Percentiles rank a stretch among this genome's conserved stretches.
These are phyloP conservation scores for Rhinocladiella similis DNA, from an alignment of 2,329 filamentous ascomycete species.

Conservation along the genomic window DNA sequence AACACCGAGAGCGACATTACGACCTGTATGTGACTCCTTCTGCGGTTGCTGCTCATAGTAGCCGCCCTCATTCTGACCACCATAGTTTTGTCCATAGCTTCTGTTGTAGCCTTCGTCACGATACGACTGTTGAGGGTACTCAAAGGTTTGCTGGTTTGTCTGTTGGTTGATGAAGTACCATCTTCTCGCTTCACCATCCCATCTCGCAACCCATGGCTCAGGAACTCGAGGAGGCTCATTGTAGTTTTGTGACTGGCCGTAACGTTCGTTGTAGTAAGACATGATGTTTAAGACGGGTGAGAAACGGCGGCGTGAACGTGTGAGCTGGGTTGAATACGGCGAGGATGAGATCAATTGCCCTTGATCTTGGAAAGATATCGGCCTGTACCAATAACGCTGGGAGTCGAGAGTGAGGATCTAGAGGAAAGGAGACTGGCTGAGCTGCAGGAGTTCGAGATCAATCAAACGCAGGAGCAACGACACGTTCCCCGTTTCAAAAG, in stretches of 20 bases:
- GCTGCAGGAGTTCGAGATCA: no score
- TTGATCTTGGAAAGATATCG: not conserved
- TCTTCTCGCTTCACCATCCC: slow-evolving; percentile 42
- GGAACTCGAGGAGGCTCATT: slow-evolving; percentile 32
- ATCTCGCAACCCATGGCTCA: slow-evolving; percentile 47
- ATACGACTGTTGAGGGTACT: slow-evolving; percentile 35
- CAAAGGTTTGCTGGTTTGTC: slow-evolving; percentile 45
- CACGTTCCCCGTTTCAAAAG: not conserved
- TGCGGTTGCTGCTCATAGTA: slow-evolving; percentile 26
- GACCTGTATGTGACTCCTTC: slow-evolving; percentile 29
- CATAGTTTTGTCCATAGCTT: slow-evolving; percentile 15
- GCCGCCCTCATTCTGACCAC: slow-evolving; percentile 18
- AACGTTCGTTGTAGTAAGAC: slow-evolving; percentile 15
- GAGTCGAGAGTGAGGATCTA: no score
- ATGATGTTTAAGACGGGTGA: not conserved
- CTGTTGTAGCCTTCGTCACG: slow-evolving; percentile 7
- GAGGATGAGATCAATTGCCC: no score
- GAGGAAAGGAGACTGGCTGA: no score
- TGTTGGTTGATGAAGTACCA: slow-evolving; percentile 50
- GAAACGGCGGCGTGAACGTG: not conserved
- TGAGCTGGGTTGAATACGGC: no score
- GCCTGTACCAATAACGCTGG: not conserved
- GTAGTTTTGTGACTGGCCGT: slow-evolving; percentile 6
- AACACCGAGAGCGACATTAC: slow-evolving; percentile 42
- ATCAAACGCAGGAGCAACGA: not conserved